Conservation (phyloP, 75 land plant genomes). For the Selaginella tamariscina region DNA sequence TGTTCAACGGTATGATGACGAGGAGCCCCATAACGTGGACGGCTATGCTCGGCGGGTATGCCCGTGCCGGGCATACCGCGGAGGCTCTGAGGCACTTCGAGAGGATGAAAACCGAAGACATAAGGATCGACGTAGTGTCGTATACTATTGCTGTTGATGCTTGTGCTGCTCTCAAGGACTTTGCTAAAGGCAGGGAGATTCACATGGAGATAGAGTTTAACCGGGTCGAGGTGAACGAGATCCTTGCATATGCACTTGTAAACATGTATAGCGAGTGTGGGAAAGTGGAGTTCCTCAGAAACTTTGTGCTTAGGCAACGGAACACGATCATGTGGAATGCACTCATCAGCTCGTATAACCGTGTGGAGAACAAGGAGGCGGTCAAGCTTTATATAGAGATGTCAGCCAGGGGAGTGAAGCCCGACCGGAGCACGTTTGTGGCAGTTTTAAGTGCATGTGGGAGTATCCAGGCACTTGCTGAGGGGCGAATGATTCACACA, state of each 20-base stretch:
- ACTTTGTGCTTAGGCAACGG: not conserved
- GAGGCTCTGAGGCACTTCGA: not conserved
- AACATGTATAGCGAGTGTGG: not conserved
- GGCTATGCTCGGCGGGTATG: not conserved
- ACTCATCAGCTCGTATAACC: not conserved
- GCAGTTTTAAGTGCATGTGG: not conserved
- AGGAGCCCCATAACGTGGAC: not conserved
- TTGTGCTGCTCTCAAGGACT: not conserved
- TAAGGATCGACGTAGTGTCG: not conserved
- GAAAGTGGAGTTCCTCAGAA: not conserved
- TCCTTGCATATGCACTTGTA: not conserved
- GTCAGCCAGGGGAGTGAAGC: not conserved
- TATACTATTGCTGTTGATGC: not conserved
- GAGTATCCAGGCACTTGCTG: not conserved
- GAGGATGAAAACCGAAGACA: not conserved
- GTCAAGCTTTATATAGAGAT: not conserved
- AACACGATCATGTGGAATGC: not conserved
- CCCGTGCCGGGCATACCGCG: not conserved
- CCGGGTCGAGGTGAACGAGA: not conserved
- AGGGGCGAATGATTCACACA: not conserved
- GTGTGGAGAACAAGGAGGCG: not conserved
- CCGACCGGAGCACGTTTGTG: not conserved
- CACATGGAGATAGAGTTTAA: not conserved
- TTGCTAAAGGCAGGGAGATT: not conserved
- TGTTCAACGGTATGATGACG: not conserved